Percentiles rank a stretch among this genome's conserved stretches.
Conservation (phyloP, 306 rosid species). For the Begonia fuchsioides region DNA sequence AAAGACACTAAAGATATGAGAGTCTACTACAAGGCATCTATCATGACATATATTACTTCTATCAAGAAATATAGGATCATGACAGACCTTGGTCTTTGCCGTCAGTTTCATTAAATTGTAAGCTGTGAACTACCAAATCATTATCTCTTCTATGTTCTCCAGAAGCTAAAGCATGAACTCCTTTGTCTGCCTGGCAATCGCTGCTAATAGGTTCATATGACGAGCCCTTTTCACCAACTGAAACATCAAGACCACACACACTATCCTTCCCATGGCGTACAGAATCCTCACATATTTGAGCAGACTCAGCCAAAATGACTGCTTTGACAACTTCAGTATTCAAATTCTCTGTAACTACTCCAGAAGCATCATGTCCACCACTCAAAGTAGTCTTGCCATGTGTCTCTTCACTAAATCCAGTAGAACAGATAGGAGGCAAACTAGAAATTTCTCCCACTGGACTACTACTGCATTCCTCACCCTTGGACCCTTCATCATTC, state of each 20-base stretch:
- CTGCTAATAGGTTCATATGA: constrained; percentile 19
- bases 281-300: constrained; percentile 19
- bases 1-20: too few relatives aligned
- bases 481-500: constrained; percentile 15
- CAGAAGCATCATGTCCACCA: constrained; percentile 1
- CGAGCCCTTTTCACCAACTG: constrained; percentile 16
- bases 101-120: constrained; percentile 13
- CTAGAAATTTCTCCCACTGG: constrained; percentile 15
- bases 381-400: constrained; percentile 4
- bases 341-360: constrained; percentile 11
- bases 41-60: background rate
- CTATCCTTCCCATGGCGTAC: constrained; percentile 14
- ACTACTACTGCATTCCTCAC: constrained; percentile 18
- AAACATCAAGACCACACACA: constrained; percentile 13
- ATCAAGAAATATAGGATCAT: background rate
- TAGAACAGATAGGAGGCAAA: constrained; percentile 6
- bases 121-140: constrained; percentile 17
- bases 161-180: constrained; percentile 21
- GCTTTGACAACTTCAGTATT: constrained; percentile 12
- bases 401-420: constrained; percentile 12
- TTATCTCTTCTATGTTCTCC: constrained; percentile 23
- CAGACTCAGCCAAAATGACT: constrained; percentile 25
- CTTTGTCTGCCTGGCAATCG: constrained; percentile 12
- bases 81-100: constrained; percentile 38
- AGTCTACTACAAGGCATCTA: too few relatives aligned